Evolutionary conservation across 2,329 filamentous ascomycete species (phyloP).

Genomic region (Neophaeococcomyces mojaviensis): DNA sequence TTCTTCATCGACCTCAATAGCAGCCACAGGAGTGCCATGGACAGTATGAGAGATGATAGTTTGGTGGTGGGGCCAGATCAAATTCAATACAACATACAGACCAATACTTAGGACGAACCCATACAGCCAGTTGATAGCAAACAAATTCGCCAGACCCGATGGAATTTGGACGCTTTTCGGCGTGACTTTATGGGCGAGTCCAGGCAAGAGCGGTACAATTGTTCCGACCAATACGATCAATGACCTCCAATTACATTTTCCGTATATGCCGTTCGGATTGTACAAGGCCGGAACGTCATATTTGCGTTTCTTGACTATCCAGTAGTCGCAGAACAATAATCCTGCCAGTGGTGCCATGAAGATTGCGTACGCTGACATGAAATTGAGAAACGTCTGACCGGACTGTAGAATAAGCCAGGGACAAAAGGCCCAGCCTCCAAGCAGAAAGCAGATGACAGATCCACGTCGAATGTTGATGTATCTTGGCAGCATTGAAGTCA

Average conservation of each 20-base stretch:
- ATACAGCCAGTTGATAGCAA: slow-evolving; percentile 13
- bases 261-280: slow-evolving; percentile 42
- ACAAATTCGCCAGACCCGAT: slow-evolving; percentile 12
- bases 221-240: slow-evolving; percentile 13
- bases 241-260: slow-evolving; percentile 44
- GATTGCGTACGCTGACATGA: slow-evolving; percentile 59
- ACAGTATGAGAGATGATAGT: neutral
- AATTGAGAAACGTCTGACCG: slow-evolving; percentile 52
- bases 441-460: slow-evolving; percentile 46
- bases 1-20: slow-evolving; percentile 1
- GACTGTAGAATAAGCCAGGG: slow-evolving; percentile 59
- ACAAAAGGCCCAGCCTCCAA: slow-evolving; percentile 52
- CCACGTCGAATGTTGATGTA: slow-evolving; percentile 51
- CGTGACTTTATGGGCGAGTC: slow-evolving; percentile 25
- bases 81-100: slow-evolving; percentile 10
- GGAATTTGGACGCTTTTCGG: slow-evolving; percentile 5
- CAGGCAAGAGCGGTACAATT: slow-evolving; percentile 39
- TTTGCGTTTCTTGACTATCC: slow-evolving; percentile 45
- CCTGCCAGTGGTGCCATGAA: slow-evolving; percentile 58
- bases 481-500: slow-evolving; percentile 45
- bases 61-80: slow-evolving; percentile 4
- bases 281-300: slow-evolving; percentile 48
- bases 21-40: neutral
- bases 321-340: slow-evolving; percentile 55
- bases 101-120: slow-evolving; percentile 9